Percentiles rank a stretch among this genome's conserved stretches.
These are phyloP conservation scores for Eucalyptus polyanthemos DNA, from an alignment of 345 rosid genomes.

Conservation along the genomic window DNA sequence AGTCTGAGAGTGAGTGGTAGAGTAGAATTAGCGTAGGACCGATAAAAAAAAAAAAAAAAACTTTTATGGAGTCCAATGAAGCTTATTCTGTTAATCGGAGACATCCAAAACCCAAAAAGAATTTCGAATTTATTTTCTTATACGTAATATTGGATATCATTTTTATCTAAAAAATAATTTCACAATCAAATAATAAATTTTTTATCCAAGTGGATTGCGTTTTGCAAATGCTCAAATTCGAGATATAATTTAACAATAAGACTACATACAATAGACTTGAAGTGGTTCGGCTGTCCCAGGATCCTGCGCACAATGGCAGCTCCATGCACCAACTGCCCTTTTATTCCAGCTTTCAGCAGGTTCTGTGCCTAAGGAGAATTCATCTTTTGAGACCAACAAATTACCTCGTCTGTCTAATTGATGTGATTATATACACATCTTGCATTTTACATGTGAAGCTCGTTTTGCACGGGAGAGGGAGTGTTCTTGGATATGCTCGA, in stretches of 20 bases:
- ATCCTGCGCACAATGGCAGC: neutral
- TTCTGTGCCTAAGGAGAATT: neutral
- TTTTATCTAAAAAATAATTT: no score
- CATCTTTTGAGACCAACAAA: neutral
- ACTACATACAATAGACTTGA: rapidly evolving
- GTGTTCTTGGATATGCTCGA: neutral
- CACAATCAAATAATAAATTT: no score
- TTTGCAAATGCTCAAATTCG: rapidly evolving
- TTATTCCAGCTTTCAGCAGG: neutral
- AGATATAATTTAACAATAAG: neutral
- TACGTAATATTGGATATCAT: no score
- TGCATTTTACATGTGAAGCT: neutral
- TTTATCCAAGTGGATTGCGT: no score
- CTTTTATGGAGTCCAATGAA: no score
- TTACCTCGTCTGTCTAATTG: neutral
- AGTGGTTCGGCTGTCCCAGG: neutral
- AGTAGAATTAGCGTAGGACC: no score
- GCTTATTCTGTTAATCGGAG: rapidly evolving
- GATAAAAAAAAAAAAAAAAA: no score
- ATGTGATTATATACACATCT: neutral
- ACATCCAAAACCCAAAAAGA: rapidly evolving
- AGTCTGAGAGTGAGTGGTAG: no score
- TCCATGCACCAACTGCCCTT: no score
- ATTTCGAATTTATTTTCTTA: no score
- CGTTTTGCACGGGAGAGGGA: neutral